phyloP scores from a whole-genome alignment of 306 rosid species.

The Trifolium subterraneum region DNA sequence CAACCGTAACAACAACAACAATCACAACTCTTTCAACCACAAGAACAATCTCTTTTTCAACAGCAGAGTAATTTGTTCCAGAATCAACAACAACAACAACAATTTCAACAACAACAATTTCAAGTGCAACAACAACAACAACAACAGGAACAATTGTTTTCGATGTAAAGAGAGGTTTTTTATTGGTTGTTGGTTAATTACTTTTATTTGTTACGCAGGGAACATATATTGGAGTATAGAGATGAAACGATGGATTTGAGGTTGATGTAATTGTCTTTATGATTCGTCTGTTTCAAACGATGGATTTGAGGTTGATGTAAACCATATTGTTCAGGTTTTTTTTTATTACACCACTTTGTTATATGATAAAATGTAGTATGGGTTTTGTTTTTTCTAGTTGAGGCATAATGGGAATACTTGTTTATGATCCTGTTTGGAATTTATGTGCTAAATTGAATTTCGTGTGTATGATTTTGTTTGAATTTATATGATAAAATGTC shows the following conservation, averaged over 20 bases:
- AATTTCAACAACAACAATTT: too few species aligned
- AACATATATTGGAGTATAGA: conserved; percentile 77
- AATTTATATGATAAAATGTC: conserved; percentile 8
- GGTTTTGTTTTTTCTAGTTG: background rate
- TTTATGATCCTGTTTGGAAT: background rate
- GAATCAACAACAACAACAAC: conserved; percentile 45
- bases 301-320: conserved; percentile 89
- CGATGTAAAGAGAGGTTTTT: too few species aligned
- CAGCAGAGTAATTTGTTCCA: conserved; percentile 51
- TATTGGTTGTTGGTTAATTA: too few species aligned
- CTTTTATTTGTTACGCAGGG: conserved; percentile 57
- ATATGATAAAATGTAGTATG: too few species aligned
- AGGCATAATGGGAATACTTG: background rate
- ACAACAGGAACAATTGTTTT: conserved; percentile 48
- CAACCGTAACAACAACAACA: conserved; percentile 58
- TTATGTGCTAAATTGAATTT: conserved; percentile 3
- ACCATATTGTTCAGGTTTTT: conserved; percentile 87
- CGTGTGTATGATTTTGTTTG: background rate
- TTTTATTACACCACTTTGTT: background rate
- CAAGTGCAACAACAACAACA: conserved; percentile 48
- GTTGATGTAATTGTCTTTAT: conserved; percentile 90
- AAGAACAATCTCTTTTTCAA: conserved; percentile 57
- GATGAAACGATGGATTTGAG: conserved; percentile 95
- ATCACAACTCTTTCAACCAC: conserved; percentile 31
- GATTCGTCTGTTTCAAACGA: conserved; percentile 81